Conservation (phyloP, 169 alveolate species). For the Eimeria praecox region DNA sequence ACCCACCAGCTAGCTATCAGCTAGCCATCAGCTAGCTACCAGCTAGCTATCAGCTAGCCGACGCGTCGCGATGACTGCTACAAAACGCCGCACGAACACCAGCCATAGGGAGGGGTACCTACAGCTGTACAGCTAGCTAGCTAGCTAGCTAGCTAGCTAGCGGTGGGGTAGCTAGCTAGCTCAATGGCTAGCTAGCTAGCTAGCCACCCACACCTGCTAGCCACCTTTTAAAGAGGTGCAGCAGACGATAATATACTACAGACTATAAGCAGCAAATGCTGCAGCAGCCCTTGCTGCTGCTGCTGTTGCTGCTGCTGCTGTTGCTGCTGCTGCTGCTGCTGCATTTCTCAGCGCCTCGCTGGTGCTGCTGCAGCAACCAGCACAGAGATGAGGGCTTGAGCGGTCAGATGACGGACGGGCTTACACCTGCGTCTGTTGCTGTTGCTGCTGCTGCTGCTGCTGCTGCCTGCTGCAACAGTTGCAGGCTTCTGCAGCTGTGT, state of each 20-base stretch:
- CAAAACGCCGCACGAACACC: no score
- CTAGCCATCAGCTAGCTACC: no score
- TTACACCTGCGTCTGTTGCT: constrained; percentile 31
- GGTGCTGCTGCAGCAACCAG: constrained; percentile 39
- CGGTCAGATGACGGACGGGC: constrained; percentile 46
- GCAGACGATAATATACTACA: neutral
- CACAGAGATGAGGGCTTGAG: constrained; percentile 61
- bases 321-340: constrained; percentile 1
- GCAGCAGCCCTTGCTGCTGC: neutral
- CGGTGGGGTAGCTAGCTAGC: neutral
- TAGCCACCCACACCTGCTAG: neutral
- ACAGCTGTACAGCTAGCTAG: neutral
- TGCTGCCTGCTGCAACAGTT: neutral
- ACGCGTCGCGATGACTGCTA: no score
- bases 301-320: constrained; percentile 17
- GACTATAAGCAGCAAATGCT: neutral
- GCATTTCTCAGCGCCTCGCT: constrained; percentile 40
- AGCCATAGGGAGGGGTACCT: no score
- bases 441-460: no score
- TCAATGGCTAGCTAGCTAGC: neutral
- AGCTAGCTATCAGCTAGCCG: no score
- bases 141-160: neutral
- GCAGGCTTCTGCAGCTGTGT: constrained; percentile 55
- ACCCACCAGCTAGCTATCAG: no score
- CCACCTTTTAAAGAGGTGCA: neutral